Evolutionary conservation across 345 rosid species (phyloP).

Genomic region (Brassica cretica): DNA sequence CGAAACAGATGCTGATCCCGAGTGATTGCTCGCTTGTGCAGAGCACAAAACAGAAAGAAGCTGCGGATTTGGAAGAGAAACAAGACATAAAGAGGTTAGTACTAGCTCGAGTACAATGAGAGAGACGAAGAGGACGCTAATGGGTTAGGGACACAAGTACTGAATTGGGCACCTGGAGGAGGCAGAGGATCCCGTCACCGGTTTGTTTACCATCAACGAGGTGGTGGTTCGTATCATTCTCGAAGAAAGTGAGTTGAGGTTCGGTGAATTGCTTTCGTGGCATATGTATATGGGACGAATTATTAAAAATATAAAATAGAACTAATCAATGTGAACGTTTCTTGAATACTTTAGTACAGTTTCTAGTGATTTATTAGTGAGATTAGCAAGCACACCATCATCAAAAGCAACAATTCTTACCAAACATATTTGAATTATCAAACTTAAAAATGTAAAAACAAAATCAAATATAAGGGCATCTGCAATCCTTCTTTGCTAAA

Average conservation of each 20-base stretch:
- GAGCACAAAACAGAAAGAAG: slow-evolving; percentile 95
- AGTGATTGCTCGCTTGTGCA: slow-evolving; percentile 79
- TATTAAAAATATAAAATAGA: no score
- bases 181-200: slow-evolving; percentile 70
- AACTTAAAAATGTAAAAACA: no score
- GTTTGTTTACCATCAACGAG: slow-evolving; percentile 61
- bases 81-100: slow-evolving; percentile 96
- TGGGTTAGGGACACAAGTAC: slow-evolving; percentile 67
- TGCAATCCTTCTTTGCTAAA: no score
- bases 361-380: no score
- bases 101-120: slow-evolving; percentile 76
- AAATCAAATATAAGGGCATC: no score
- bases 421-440: no score
- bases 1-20: slow-evolving; percentile 88
- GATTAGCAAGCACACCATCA: no score
- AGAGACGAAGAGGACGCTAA: slow-evolving; percentile 91
- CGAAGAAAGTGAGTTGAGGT: slow-evolving; percentile 36
- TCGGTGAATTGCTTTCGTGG: background rate
- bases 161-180: slow-evolving; percentile 72
- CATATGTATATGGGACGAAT: no score
- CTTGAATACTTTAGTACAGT: no score
- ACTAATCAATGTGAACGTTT: no score
- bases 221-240: slow-evolving; percentile 71
- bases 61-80: slow-evolving; percentile 76
- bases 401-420: no score